A percentile compares a stretch with the other conserved stretches of the same genome.
phyloP scores from a whole-genome alignment of 1,139 yeast genomes.

The Entelexis sorbosivorans region DNA sequence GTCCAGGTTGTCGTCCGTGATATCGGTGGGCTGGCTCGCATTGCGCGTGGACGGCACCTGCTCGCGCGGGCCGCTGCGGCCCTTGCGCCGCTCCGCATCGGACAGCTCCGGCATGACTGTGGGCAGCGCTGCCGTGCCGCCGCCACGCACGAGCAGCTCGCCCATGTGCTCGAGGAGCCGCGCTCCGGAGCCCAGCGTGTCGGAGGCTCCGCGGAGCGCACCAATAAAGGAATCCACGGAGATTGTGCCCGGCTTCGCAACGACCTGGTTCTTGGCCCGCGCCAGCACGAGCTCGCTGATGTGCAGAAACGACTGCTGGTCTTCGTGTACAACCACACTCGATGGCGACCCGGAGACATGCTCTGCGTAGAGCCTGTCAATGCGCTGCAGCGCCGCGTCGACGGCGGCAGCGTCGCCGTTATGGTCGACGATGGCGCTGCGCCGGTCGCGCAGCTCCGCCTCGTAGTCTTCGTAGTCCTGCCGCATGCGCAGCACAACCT shows the following conservation, averaged over 20 bases:
- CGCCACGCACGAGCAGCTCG: slow-evolving; percentile 3
- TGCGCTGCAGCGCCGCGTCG: slow-evolving; percentile 1
- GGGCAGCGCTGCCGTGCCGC: slow-evolving; percentile 1
- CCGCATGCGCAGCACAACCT: slow-evolving; percentile 5
- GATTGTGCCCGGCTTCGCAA: slow-evolving; percentile 7
- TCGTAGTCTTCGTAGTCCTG: slow-evolving; percentile 9
- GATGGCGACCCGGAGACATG: slow-evolving; percentile 4
- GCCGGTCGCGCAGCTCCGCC: not conserved
- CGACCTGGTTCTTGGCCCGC: slow-evolving; percentile 9
- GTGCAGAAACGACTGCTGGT: slow-evolving; percentile 13
- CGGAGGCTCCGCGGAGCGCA: not conserved
- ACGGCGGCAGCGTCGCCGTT: not conserved
- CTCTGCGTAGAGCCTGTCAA: slow-evolving; percentile 8
- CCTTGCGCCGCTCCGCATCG: not conserved
- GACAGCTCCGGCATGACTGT: not conserved
- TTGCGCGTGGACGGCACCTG: not conserved
- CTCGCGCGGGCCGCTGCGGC: not conserved
- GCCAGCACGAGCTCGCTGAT: not conserved
- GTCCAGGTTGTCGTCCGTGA: not conserved
- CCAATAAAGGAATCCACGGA: not conserved
- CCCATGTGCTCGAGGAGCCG: slow-evolving; percentile 3
- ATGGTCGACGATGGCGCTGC: slow-evolving; percentile 7
- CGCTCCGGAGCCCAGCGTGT: not conserved
- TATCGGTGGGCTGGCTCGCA: not conserved
- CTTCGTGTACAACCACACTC: slow-evolving; percentile 8